phyloP scores from a whole-genome alignment of 306 rosid genomes.

The Abrus precatorius region DNA sequence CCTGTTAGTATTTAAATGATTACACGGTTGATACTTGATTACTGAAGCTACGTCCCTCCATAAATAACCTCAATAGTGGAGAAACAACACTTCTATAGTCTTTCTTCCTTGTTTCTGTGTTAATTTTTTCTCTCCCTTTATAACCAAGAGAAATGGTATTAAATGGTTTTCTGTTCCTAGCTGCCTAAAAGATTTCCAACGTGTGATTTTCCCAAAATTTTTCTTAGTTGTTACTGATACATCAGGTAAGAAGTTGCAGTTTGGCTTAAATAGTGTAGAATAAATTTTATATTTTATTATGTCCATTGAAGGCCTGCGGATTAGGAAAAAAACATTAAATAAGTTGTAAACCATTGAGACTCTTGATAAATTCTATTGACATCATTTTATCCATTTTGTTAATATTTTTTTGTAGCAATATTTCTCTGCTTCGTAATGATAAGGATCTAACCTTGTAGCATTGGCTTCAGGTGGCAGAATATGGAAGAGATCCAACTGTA shows the following conservation, averaged over 20 bases:
- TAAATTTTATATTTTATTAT: no score
- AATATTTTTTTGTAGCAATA: background rate
- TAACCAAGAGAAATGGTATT: background rate
- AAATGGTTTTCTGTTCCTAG: background rate
- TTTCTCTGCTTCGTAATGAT: slow-evolving; percentile 11
- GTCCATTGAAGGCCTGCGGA: no score
- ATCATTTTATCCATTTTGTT: background rate
- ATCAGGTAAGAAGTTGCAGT: no score
- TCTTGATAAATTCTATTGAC: background rate
- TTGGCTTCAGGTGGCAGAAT: slow-evolving; percentile 71
- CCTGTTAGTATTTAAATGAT: slow-evolving; percentile 4
- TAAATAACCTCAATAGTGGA: background rate
- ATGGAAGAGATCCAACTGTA: slow-evolving; percentile 75
- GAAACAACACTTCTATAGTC: background rate
- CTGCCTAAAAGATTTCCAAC: no score
- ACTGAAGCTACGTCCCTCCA: background rate
- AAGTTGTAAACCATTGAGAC: no score
- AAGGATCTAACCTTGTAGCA: slow-evolving; percentile 36
- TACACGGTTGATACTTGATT: background rate
- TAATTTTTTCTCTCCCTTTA: background rate
- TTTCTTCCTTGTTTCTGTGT: background rate
- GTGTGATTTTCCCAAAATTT: no score
- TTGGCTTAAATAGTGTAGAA: no score
- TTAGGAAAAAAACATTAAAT: no score
- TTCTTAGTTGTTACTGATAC: no score